Evolutionary conservation across 2,329 filamentous ascomycete species (phyloP).

Genomic region (Claviceps arundinis): DNA sequence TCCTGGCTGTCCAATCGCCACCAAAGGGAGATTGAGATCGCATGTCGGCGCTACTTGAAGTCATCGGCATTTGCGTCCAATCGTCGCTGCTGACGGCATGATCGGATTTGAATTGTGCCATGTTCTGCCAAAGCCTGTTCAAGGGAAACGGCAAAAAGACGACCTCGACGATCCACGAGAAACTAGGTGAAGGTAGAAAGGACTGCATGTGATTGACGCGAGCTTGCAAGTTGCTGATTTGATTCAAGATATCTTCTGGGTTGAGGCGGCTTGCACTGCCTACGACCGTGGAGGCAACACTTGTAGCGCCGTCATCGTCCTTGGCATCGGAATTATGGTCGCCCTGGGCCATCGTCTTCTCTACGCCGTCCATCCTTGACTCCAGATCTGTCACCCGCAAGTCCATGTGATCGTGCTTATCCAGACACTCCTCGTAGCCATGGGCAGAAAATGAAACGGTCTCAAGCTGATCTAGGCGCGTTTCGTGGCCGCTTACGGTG

Average conservation of each 20-base stretch:
- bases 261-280: slow-evolving; percentile 24
- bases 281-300: slow-evolving; percentile 33
- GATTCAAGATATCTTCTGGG: slow-evolving; percentile 33
- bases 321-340: slow-evolving; percentile 23
- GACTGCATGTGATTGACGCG: slow-evolving; percentile 45
- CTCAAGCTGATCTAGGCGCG: slow-evolving; percentile 56
- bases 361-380: slow-evolving; percentile 45
- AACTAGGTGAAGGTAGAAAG: slow-evolving; percentile 43
- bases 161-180: slow-evolving; percentile 64
- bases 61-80: slow-evolving; percentile 42
- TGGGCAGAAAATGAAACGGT: slow-evolving; percentile 53
- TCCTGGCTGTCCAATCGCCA: slow-evolving; percentile 34
- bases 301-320: slow-evolving; percentile 31
- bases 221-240: slow-evolving; percentile 36
- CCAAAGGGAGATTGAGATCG: slow-evolving; percentile 35
- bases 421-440: slow-evolving; percentile 55
- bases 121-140: slow-evolving; percentile 40
- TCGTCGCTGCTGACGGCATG: slow-evolving; percentile 27
- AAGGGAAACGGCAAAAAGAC: slow-evolving; percentile 60
- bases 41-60: slow-evolving; percentile 28
- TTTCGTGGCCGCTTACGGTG: slow-evolving; percentile 46
- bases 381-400: slow-evolving; percentile 58
- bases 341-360: slow-evolving; percentile 40
- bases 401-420: slow-evolving; percentile 54
- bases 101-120: slow-evolving; percentile 32